Evolutionary conservation across 148 eudicot genomes (phyloP), one percentile per base, ranked within the genome.

Genomic region (Nepenthes mirabilis): DNA sequence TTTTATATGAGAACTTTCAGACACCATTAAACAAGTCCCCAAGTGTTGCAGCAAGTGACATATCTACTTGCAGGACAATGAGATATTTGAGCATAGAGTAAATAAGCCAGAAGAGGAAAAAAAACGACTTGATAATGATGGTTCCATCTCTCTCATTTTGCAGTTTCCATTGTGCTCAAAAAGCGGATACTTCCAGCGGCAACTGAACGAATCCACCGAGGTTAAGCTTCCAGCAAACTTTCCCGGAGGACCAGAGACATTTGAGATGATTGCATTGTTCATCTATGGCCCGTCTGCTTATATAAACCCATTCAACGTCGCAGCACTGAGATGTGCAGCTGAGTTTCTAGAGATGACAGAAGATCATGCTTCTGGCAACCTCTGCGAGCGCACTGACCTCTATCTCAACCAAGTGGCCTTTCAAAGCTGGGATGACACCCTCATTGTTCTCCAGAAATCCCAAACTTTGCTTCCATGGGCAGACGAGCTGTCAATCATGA

Each of bases 201-300:
- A 72, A 60, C 45, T 88, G 62, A 55, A 33, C 7, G 87, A 65
- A 37, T 32, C 34, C 47, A 82, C n/a, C 74, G 83, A 54, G 72
- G 47, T 82, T 14, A 79, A 80, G 55, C 75, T 93, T 2, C 91
- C 96, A 2, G 34, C 65, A n/a, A 60, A 75, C 68, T 93, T 93
- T 63, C 98, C 98, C 1, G 98, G 98, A 52, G 98, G 98, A 47
- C 47, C 91, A 1, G 91, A 88, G 43, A 82, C 91, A 63, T 93
- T 93, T 34, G 96, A 88, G 79, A 86, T 82, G 91, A 86, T 88
- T 50, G 84, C 84, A 34, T 86, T 93, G 58, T 89, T 93, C 81
- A 84, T 93, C 51, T 93, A 93, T 34, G 90, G 95, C 6, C 84
- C 96, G 2, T 80, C 91, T 47, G 80, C 95, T 5, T 73, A 84